phyloP scores from a whole-genome alignment of 2,329 filamentous ascomycete genomes.

The Akanthomyces lecanii region DNA sequence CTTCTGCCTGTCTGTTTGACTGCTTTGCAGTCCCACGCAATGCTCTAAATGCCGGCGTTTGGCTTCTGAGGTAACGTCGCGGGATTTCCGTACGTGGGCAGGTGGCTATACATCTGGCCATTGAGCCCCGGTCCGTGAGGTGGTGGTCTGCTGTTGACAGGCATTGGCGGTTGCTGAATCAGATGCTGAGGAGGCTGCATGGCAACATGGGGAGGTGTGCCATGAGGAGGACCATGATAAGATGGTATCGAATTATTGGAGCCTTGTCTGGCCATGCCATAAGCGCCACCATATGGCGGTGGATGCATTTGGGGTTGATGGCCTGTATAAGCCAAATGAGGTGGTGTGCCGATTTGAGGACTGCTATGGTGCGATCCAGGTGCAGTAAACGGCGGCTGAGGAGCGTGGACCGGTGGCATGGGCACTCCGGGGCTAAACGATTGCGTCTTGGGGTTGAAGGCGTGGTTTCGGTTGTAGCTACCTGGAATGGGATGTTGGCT shows the following conservation, averaged over 20 bases:
- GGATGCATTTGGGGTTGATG: conserved; percentile 45
- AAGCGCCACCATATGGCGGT: conserved; percentile 43
- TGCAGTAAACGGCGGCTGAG: conserved; percentile 45
- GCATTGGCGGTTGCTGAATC: conserved; percentile 33
- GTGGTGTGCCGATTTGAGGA: conserved; percentile 47
- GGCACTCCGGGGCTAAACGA: conserved; percentile 71
- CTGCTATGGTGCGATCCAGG: conserved; percentile 49
- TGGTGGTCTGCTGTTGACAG: conserved; percentile 41
- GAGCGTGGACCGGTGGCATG: conserved; percentile 45
- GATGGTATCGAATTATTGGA: conserved; percentile 51
- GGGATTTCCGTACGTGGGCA: conserved; percentile 56
- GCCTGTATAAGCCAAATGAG: conserved; percentile 44
- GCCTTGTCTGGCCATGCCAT: conserved; percentile 53
- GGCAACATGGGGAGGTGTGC: conserved; percentile 23
- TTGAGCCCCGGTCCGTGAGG: conserved; percentile 37
- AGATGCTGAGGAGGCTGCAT: conserved; percentile 38
- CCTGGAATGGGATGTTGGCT: conserved; percentile 79
- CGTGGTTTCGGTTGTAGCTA: conserved; percentile 71
- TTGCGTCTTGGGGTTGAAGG: conserved; percentile 92
- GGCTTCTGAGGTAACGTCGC: conserved; percentile 58
- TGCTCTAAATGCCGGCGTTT: conserved; percentile 41
- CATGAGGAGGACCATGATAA: conserved; percentile 40
- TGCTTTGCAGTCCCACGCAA: background rate
- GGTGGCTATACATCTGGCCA: conserved; percentile 46
- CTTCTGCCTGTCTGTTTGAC: background rate